Conservation (phyloP, 139 green algal genomes). For the Micractinium sp. region DNA sequence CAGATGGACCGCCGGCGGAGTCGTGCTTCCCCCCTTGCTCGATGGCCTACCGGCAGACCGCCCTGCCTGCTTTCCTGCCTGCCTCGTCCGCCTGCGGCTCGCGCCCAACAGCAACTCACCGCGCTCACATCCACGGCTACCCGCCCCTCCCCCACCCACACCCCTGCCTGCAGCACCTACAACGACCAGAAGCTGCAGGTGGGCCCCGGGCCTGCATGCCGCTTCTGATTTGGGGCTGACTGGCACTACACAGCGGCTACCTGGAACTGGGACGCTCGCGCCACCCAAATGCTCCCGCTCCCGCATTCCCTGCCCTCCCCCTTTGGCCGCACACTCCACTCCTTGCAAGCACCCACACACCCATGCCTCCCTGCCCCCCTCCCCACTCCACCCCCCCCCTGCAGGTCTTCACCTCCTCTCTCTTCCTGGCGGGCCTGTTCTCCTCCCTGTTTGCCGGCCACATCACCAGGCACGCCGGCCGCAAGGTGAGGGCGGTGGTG, state of each 20-base stretch:
- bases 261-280: no score
- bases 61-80: neutral
- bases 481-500: conserved; percentile 38
- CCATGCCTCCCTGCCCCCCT: no score
- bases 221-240: no score
- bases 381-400: conserved; percentile 22
- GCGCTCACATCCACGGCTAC: neutral
- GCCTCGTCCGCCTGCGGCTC: neutral
- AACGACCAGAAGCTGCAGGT: conserved; percentile 64
- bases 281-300: no score
- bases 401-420: conserved; percentile 77
- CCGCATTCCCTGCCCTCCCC: no score
- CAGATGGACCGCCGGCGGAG: no score
- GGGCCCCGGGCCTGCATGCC: neutral
- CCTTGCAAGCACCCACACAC: no score
- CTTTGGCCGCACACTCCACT: no score
- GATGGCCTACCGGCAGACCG: no score
- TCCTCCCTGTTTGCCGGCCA: conserved; percentile 40
- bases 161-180: conserved; percentile 22
- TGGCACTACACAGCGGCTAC: no score
- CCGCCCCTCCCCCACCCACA: neutral
- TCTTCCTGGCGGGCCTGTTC: conserved; percentile 71
- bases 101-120: no score
- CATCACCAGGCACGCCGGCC: conserved; percentile 47
- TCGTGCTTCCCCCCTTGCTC: no score